Conservation (phyloP, 2,329 filamentous ascomycete species). For the Penicillium capsulatum region DNA sequence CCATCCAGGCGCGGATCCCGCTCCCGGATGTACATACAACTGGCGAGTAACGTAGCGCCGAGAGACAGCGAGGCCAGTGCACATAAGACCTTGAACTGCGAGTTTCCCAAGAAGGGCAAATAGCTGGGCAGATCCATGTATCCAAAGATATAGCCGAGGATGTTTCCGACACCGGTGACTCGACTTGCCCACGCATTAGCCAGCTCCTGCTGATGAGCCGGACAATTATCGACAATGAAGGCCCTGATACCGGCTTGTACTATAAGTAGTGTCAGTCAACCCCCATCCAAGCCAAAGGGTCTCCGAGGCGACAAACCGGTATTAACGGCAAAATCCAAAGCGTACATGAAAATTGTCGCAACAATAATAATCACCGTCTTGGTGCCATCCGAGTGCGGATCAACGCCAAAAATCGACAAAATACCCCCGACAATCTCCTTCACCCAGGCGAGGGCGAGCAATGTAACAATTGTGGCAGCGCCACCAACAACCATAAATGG, state of each 20-base stretch:
- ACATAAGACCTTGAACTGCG: constrained; percentile 90
- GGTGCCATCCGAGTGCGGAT: constrained; percentile 60
- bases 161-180: constrained; percentile 81
- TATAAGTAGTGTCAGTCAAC: constrained; percentile 22
- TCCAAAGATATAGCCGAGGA: constrained; percentile 82
- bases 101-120: constrained; percentile 75
- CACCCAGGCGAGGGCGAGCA: constrained; percentile 70
- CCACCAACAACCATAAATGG: constrained; percentile 75
- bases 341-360: constrained; percentile 81
- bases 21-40: constrained; percentile 66
- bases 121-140: constrained; percentile 72
- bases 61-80: constrained; percentile 76
- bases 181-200: constrained; percentile 94
- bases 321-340: constrained; percentile 92
- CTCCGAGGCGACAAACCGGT: constrained; percentile 54
- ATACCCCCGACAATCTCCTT: constrained; percentile 66
- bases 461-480: constrained; percentile 60
- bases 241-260: constrained; percentile 68
- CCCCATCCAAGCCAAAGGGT: not conserved
- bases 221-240: constrained; percentile 89
- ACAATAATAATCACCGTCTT: constrained; percentile 66
- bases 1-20: constrained; percentile 73
- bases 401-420: constrained; percentile 66
- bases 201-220: constrained; percentile 85
- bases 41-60: constrained; percentile 64